Evolutionary conservation across 108 stramenopile species (phyloP).

Genomic region (Skeletonema grethae): DNA sequence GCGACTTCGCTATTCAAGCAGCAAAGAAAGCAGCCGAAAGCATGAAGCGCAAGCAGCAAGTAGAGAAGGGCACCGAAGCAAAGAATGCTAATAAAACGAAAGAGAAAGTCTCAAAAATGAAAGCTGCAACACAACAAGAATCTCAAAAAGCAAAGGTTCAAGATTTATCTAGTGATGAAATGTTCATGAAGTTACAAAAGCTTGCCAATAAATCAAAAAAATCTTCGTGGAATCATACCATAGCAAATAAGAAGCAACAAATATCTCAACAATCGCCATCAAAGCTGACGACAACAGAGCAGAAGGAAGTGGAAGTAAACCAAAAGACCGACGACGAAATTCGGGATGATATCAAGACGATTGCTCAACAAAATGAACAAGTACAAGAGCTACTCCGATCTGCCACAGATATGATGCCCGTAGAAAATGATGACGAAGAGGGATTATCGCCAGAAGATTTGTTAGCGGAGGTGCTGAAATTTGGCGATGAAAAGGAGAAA

Average conservation of each 20-base stretch:
- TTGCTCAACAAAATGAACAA: slow-evolving; percentile 45
- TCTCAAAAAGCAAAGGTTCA: slow-evolving; percentile 31
- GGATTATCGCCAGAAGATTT: slow-evolving; percentile 80
- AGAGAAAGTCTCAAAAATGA: slow-evolving; percentile 11
- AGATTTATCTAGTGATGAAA: slow-evolving; percentile 34
- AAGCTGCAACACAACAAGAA: slow-evolving; percentile 8
- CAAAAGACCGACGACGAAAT: slow-evolving; percentile 44
- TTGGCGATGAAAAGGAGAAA: slow-evolving; percentile 74
- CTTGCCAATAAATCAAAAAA: slow-evolving; percentile 29
- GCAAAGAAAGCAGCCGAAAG: slow-evolving; percentile 53
- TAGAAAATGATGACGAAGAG: slow-evolving; percentile 51
- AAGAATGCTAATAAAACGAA: not conserved
- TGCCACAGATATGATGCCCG: slow-evolving; percentile 58
- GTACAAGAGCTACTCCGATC: slow-evolving; percentile 64
- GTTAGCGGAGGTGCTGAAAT: slow-evolving; percentile 66
- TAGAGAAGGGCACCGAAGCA: slow-evolving; percentile 21
- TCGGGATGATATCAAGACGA: slow-evolving; percentile 31
- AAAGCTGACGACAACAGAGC: slow-evolving; percentile 6
- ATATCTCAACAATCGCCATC: slow-evolving; percentile 5
- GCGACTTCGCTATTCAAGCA: slow-evolving; percentile 71
- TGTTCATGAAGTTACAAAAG: slow-evolving; percentile 37
- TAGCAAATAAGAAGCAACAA: slow-evolving; percentile 23
- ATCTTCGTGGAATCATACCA: slow-evolving; percentile 35
- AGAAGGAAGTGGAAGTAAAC: not conserved
- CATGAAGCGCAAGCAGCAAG: slow-evolving; percentile 29